phyloP scores from a whole-genome alignment of 495 filamentous ascomycete genomes.

The Pseudomonodictys pantanalensis region DNA sequence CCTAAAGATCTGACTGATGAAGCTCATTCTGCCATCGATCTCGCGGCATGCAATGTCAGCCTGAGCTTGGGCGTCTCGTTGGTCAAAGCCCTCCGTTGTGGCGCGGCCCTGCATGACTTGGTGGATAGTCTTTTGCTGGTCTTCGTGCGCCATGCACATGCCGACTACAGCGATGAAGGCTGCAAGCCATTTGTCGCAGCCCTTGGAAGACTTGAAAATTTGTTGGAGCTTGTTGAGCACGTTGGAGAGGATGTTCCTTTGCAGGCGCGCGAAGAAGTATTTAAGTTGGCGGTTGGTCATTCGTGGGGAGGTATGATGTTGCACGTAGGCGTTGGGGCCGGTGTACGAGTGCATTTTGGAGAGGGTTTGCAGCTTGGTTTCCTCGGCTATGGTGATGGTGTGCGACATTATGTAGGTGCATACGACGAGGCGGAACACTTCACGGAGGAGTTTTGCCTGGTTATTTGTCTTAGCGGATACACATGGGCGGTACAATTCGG shows the following conservation, averaged over 20 bases:
- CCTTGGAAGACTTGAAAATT: constrained; percentile 35
- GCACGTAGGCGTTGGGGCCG: constrained; percentile 8
- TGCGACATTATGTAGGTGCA: constrained; percentile 44
- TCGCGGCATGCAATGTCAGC: constrained; percentile 32
- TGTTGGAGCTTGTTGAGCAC: constrained; percentile 42
- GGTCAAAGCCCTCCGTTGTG: constrained; percentile 17
- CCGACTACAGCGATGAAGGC: constrained; percentile 41
- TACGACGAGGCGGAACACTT: constrained; percentile 40
- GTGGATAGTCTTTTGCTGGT: constrained; percentile 41
- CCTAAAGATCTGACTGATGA: constrained; percentile 39
- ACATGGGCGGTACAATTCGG: not conserved
- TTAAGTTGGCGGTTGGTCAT: constrained; percentile 45
- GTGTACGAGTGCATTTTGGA: constrained; percentile 25
- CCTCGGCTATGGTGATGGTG: constrained; percentile 38
- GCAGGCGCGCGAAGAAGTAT: constrained; percentile 41
- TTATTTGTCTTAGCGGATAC: not conserved
- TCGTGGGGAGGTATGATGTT: constrained; percentile 35
- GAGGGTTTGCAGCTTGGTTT: constrained; percentile 26
- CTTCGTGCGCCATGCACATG: constrained; percentile 41
- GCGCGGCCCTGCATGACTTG: constrained; percentile 37
- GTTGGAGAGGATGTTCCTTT: constrained; percentile 26
- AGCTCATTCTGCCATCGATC: constrained; percentile 38
- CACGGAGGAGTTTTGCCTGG: constrained; percentile 35
- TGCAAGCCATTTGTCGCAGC: constrained; percentile 37
- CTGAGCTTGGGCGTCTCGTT: constrained; percentile 21